phyloP scores from a whole-genome alignment of 2,329 filamentous ascomycete species.

The Ceratocystiopsis brevicomis region DNA sequence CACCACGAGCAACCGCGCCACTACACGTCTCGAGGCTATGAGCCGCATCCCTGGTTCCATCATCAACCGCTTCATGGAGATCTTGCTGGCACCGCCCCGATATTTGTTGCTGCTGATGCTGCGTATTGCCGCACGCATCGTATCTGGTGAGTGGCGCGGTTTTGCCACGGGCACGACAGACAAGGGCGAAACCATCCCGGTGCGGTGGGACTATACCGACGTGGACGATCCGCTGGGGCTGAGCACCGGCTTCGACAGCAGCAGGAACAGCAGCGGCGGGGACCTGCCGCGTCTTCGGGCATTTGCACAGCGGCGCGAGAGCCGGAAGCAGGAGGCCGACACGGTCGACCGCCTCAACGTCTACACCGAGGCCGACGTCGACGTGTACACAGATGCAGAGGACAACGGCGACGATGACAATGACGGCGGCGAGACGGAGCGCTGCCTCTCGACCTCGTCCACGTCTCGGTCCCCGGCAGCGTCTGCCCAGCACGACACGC shows the following conservation, averaged over 20 bases:
- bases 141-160: constrained; percentile 43
- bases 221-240: constrained; percentile 15
- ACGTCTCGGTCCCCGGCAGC: background rate
- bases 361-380: constrained; percentile 6
- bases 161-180: constrained; percentile 33
- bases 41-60: constrained; percentile 42
- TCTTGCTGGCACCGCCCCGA: constrained; percentile 63
- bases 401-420: constrained; percentile 1
- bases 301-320: background rate
- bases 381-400: constrained; percentile 6
- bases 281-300: background rate
- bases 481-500: constrained; percentile 1
- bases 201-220: constrained; percentile 44
- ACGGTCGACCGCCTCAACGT: background rate
- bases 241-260: background rate
- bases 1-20: constrained; percentile 11
- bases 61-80: constrained; percentile 56
- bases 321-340: background rate
- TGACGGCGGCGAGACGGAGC: constrained; percentile 1
- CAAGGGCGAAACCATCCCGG: constrained; percentile 32
- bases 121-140: constrained; percentile 59
- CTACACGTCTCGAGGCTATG: constrained; percentile 23
- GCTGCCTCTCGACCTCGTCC: background rate
- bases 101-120: constrained; percentile 65
- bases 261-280: background rate